Percentiles rank a stretch among this genome's conserved stretches.
These are phyloP conservation scores for Purpureocillium takamizusanense DNA, from an alignment of 2,329 filamentous ascomycete species.

Conservation along the genomic window DNA sequence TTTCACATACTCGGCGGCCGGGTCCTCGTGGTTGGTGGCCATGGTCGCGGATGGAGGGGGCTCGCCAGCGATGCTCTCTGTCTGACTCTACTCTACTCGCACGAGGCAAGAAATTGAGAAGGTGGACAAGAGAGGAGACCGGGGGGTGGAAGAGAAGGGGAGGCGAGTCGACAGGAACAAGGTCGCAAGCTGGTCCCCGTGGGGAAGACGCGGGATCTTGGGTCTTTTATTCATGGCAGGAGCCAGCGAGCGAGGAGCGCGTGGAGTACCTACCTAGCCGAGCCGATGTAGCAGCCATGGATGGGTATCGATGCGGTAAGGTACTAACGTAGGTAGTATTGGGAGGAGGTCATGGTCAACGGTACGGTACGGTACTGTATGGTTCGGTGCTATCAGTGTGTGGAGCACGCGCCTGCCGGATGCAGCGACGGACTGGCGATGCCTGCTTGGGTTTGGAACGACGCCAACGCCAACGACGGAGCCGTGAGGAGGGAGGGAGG, in stretches of 20 bases:
- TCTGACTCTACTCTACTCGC: no score
- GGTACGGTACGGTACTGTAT: no score
- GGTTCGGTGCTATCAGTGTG: not conserved
- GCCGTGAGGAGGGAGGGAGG: no score
- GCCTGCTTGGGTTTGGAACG: not conserved
- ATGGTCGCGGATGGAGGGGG: not conserved
- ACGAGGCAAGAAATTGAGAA: no score
- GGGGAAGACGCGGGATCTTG: constrained; percentile 1
- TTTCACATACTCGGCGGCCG: constrained; percentile 1
- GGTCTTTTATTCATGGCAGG: not conserved
- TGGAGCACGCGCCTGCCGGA: constrained; percentile 1
- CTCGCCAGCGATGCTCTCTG: no score
- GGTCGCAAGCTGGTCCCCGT: not conserved
- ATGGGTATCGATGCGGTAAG: no score
- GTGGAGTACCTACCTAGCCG: no score
- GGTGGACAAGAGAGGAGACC: not conserved
- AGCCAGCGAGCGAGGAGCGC: no score
- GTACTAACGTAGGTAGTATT: no score
- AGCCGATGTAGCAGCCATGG: no score
- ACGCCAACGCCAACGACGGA: not conserved
- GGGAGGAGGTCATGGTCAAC: no score
- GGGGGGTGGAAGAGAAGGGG: not conserved
- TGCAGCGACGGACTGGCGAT: not conserved
- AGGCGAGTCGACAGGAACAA: not conserved
- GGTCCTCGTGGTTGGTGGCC: constrained; percentile 3